Evolutionary conservation across 345 rosid genomes (phyloP).

Genomic region (Linum lewisii): DNA sequence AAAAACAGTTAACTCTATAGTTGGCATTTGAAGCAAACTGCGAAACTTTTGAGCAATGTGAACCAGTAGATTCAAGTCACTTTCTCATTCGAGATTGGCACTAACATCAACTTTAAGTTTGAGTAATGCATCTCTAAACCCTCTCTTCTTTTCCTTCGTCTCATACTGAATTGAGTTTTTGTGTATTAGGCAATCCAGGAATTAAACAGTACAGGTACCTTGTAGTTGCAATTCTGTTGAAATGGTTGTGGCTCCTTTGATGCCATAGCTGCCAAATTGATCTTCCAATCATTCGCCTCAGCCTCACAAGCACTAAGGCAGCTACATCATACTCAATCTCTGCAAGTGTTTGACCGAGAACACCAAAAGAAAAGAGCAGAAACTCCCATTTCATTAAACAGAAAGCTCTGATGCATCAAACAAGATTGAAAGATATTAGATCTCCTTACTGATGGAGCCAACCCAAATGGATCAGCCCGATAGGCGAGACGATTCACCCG

Average conservation of each 20-base stretch:
- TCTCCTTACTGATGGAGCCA: too few relatives aligned
- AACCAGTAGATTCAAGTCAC: not conserved
- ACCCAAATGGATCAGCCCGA: too few relatives aligned
- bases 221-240: conserved; percentile 71
- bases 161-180: too few relatives aligned
- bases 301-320: conserved; percentile 66
- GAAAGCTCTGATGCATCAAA: not conserved
- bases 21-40: not conserved
- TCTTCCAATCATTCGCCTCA: conserved; percentile 67
- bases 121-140: not conserved
- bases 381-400: not conserved
- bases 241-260: conserved; percentile 77
- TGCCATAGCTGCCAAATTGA: conserved; percentile 81
- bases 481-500: too few relatives aligned
- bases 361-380: conserved; percentile 3
- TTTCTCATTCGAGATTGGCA: not conserved
- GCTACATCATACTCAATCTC: conserved; percentile 85
- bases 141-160: too few relatives aligned
- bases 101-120: not conserved
- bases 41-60: not conserved
- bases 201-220: conserved; percentile 31
- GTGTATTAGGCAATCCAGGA: too few relatives aligned
- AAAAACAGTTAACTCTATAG: not conserved
- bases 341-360: conserved; percentile 49
- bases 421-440: conserved; percentile 2